These are phyloP conservation scores for Metschnikowia picachoensis DNA, from an alignment of 805 yeast genomes.

Conservation along the genomic window DNA sequence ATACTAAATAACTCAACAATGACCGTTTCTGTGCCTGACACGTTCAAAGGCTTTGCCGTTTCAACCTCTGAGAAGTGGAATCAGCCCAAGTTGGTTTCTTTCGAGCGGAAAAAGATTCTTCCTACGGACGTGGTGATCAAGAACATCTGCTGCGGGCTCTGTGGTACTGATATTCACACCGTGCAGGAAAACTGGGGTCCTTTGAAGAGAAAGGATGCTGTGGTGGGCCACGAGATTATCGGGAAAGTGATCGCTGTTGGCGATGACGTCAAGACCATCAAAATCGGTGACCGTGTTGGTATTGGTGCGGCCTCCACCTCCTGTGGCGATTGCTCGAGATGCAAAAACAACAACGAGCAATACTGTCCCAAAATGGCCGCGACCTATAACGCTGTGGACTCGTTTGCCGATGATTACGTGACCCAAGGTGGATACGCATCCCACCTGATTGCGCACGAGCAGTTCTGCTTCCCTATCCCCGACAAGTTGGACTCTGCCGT, in stretches of 20 bases:
- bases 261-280: constrained; percentile 13
- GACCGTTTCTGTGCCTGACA: constrained; percentile 38
- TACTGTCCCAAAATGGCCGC: constrained; percentile 43
- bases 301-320: constrained; percentile 18
- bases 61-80: constrained; percentile 49
- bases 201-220: constrained; percentile 23
- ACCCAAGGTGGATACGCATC: constrained; percentile 70
- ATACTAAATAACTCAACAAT: not conserved
- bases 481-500: constrained; percentile 44
- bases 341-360: constrained; percentile 33
- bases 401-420: constrained; percentile 43
- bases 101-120: constrained; percentile 41
- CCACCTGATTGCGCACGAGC: constrained; percentile 60
- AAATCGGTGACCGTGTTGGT: constrained; percentile 22
- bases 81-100: constrained; percentile 49
- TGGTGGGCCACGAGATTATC: constrained; percentile 68
- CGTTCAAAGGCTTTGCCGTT: constrained; percentile 60
- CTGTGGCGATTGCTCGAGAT: constrained; percentile 49
- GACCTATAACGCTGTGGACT: constrained; percentile 50
- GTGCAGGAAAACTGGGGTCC: constrained; percentile 18
- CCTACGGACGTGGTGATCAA: constrained; percentile 25
- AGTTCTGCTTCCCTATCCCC: constrained; percentile 63
- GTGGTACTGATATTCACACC: constrained; percentile 19
- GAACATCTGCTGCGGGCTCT: constrained; percentile 22
- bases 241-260: constrained; percentile 43